Conservation (phyloP, 2,329 filamentous ascomycete species). For the Cadophora gregata region DNA sequence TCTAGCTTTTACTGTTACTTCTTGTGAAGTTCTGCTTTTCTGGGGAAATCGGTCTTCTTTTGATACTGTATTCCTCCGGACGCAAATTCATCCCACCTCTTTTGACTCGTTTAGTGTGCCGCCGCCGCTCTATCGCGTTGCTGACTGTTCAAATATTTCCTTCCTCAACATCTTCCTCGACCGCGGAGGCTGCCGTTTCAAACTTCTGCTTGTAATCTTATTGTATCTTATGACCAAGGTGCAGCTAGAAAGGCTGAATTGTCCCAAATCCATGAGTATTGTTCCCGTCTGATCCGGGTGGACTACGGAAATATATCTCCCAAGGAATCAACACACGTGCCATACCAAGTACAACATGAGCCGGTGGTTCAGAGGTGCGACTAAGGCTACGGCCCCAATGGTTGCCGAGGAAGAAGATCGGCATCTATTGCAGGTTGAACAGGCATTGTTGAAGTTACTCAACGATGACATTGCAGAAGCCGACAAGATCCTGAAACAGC, state of each 20-base stretch:
- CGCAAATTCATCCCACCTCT: neutral
- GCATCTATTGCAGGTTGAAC: slow-evolving; percentile 65
- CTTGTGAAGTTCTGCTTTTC: neutral
- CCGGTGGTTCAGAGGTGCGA: slow-evolving; percentile 41
- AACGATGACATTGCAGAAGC: slow-evolving; percentile 90
- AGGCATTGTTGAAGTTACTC: slow-evolving; percentile 75
- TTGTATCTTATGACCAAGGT: neutral
- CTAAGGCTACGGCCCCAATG: slow-evolving; percentile 36
- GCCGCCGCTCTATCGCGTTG: slow-evolving; percentile 1
- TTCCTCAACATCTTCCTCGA: neutral
- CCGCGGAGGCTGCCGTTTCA: too few relatives aligned
- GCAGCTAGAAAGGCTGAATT: neutral
- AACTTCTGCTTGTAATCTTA: neutral
- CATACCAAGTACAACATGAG: slow-evolving; percentile 37
- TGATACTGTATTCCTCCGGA: neutral
- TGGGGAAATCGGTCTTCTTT: neutral
- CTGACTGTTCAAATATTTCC: neutral
- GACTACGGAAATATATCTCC: slow-evolving; percentile 10
- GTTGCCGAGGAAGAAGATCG: slow-evolving; percentile 53
- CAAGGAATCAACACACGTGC: slow-evolving; percentile 16
- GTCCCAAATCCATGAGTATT: slow-evolving; percentile 13
- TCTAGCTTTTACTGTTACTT: neutral
- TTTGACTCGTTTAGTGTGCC: slow-evolving; percentile 6
- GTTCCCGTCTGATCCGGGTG: slow-evolving; percentile 21
- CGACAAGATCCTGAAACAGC: slow-evolving; percentile 72